Percentiles rank a stretch among this genome's conserved stretches.
These are phyloP conservation scores for Drechslerella stenobrocha DNA, from an alignment of 2,329 filamentous ascomycete species.

Conservation along the genomic window DNA sequence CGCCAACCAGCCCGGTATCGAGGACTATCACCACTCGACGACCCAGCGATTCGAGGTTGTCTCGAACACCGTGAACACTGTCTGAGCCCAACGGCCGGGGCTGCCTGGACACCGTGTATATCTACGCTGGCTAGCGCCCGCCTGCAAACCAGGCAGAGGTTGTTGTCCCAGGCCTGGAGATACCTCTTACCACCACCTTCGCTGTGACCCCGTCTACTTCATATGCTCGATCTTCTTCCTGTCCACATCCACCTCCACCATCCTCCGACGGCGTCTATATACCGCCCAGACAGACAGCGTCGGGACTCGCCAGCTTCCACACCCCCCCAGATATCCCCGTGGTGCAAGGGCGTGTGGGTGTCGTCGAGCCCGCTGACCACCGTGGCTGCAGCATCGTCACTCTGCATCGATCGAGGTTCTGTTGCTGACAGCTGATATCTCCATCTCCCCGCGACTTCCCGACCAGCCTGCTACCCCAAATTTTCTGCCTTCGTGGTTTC, in stretches of 20 bases:
- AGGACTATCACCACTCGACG: no score
- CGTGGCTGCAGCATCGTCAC: conserved; percentile 23
- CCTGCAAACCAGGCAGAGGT: conserved; percentile 7
- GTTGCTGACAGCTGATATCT: not conserved
- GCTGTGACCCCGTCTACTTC: no score
- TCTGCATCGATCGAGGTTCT: conserved; percentile 4
- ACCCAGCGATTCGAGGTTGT: no score
- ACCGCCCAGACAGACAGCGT: no score
- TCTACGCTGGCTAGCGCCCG: conserved; percentile 5
- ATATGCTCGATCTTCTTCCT: not conserved
- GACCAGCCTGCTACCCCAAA: not conserved
- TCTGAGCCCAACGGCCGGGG: no score
- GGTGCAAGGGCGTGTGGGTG: conserved; percentile 35
- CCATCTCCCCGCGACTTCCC: not conserved
- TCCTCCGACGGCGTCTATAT: not conserved
- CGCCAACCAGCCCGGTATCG: no score
- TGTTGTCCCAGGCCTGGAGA: conserved; percentile 16
- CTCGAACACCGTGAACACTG: no score
- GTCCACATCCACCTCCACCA: not conserved
- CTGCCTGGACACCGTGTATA: no score
- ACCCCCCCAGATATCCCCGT: conserved; percentile 28
- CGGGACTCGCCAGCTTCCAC: conserved; percentile 47
- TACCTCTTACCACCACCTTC: not conserved
- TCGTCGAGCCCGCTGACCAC: conserved; percentile 39
- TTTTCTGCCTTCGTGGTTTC: conserved; percentile 14